Evolutionary conservation across 768 basidiomycete species (phyloP).

Genomic region (Solioccasus polychromus): DNA sequence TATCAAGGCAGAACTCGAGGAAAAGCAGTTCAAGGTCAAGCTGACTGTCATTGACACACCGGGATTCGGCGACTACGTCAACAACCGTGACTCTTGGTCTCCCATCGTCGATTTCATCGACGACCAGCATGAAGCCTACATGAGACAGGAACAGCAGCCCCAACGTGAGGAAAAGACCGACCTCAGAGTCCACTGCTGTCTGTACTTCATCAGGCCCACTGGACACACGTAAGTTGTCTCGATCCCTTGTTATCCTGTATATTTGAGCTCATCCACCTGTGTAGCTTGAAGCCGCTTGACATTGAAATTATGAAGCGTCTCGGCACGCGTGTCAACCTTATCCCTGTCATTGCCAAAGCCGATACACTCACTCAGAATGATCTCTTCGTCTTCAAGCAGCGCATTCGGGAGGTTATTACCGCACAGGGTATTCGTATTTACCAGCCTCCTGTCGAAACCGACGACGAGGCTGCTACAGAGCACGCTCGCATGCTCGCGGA

Average conservation of each 20-base stretch:
- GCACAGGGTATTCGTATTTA: slow-evolving; percentile 96
- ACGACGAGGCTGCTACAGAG: slow-evolving; percentile 83
- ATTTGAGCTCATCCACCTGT: slow-evolving; percentile 5
- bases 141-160: slow-evolving; percentile 99
- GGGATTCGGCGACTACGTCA: slow-evolving; percentile 99
- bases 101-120: slow-evolving; percentile 99
- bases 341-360: slow-evolving; percentile 96
- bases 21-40: slow-evolving; percentile 99
- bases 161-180: slow-evolving; percentile 92
- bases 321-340: slow-evolving; percentile 95
- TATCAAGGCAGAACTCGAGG: slow-evolving; percentile 98
- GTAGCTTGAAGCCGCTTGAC: slow-evolving; percentile 87
- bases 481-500: slow-evolving; percentile 84
- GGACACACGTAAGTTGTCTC: slow-evolving; percentile 81
- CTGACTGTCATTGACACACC: slow-evolving; percentile 98
- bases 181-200: slow-evolving; percentile 91
- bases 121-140: slow-evolving; percentile 92
- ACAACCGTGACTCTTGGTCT: slow-evolving; percentile 98
- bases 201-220: slow-evolving; percentile 95
- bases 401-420: slow-evolving; percentile 85
- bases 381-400: slow-evolving; percentile 87
- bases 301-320: slow-evolving; percentile 99
- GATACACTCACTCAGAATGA: slow-evolving; percentile 96
- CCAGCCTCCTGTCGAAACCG: slow-evolving; percentile 86
- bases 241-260: background rate